Conservation (phyloP, 164 flowering plant genomes). For the Annona cherimola region DNA sequence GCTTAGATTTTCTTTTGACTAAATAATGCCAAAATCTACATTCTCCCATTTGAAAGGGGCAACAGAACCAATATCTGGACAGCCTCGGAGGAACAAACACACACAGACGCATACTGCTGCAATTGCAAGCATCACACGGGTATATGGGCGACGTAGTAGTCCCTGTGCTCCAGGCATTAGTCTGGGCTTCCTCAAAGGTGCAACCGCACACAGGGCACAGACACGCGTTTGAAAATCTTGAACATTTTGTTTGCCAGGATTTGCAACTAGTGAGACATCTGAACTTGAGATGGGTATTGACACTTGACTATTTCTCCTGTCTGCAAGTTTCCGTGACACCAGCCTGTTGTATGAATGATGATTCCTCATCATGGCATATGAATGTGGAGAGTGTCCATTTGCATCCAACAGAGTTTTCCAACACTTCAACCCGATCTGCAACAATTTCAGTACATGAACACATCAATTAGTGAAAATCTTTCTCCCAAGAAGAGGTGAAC, state of each 20-base stretch:
- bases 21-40: conserved; percentile 41
- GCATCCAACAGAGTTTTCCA: conserved; percentile 67
- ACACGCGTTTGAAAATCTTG: conserved; percentile 20
- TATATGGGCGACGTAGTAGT: conserved; percentile 59
- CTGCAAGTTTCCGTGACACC: conserved; percentile 60
- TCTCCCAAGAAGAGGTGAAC: neutral
- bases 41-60: conserved; percentile 68
- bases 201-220: conserved; percentile 52
- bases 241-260: conserved; percentile 9
- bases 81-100: conserved; percentile 58
- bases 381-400: conserved; percentile 62
- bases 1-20: neutral
- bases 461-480: neutral
- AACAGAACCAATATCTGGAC: conserved; percentile 41
- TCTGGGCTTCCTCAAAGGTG: conserved; percentile 22
- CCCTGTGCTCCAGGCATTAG: conserved; percentile 43
- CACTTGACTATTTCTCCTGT: conserved; percentile 50
- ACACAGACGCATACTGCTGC: conserved; percentile 93
- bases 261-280: conserved; percentile 19
- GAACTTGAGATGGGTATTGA: conserved; percentile 37
- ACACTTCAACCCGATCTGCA: conserved; percentile 61
- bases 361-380: conserved; percentile 60
- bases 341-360: conserved; percentile 60
- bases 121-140: conserved; percentile 71
- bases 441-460: neutral